Base-by-base conservation (phyloP, 352 stramenopile genomes). In the Globisporangium polare region DNA sequence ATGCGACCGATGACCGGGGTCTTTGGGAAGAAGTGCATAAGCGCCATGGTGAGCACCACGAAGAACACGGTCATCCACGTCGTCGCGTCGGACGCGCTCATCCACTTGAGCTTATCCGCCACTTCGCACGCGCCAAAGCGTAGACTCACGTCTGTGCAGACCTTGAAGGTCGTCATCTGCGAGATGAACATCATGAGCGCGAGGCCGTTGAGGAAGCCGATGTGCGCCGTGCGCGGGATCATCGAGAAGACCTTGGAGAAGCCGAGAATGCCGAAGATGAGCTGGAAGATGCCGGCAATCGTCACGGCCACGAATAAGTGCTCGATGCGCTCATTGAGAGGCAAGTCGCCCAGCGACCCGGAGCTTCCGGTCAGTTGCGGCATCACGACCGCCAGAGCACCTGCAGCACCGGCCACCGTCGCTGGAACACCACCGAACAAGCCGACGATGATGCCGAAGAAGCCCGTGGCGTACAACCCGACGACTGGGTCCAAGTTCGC, bases 151-250 rank as follows among this genome's bases (percentile, higher is more conserved):
- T 74, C 68, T 27, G 68, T 75, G 62, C 89, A 96, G 27, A 83
- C 74, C 60, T 95, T 67, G 62, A 98, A 98, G 45, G 95, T 95
- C 8, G 81, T 88, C 54, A 97, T 88, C 70, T 99, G 96, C 27
- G 94, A 95, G 33, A 96, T 75, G 37, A 97, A 90, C 85, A 99
- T 98, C 65, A 99, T 96, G 29, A 98, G 63, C 3, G 92, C 85
- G 37, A 99, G 77, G 3, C 96, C 95, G 74, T 98, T 98, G 26
- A 98, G 85, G 75, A 99, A 99, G 5, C 95, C 95, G 37, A 98
- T 86, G 80, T 98, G 97, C 10, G 97, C 95, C 7, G 92, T 96
- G 65, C 95, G 85, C 0, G 94, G 92, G 47, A 99, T 91, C 63
- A 98, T 86, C 8, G 89, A 78, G 51, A 99, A 96, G 24, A 98